Evolutionary conservation across 352 stramenopile species (phyloP).

Genomic region (Pseudoperonospora humuli): DNA sequence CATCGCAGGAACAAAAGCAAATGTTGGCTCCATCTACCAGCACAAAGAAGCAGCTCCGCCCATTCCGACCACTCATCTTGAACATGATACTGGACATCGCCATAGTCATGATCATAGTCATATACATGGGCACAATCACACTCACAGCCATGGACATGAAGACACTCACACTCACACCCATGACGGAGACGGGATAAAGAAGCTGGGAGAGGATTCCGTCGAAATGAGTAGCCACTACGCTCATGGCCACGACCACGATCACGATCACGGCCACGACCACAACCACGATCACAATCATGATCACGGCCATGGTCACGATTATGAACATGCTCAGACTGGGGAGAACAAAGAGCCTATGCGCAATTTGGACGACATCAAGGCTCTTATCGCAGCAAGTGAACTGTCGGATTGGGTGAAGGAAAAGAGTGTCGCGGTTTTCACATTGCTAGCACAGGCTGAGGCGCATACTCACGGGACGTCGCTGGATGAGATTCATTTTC

Average conservation of each 20-base stretch:
- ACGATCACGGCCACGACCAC: too few species aligned
- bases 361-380: slow-evolving; percentile 87
- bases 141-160: slow-evolving; percentile 21
- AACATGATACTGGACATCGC: slow-evolving; percentile 11
- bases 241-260: slow-evolving; percentile 26
- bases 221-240: too few species aligned
- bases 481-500: slow-evolving; percentile 93
- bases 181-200: not conserved
- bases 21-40: slow-evolving; percentile 83
- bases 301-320: slow-evolving; percentile 24
- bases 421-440: slow-evolving; percentile 89
- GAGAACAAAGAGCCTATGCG: slow-evolving; percentile 69
- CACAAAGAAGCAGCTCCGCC: slow-evolving; percentile 50
- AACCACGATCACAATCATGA: slow-evolving; percentile 33
- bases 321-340: slow-evolving; percentile 32
- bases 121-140: slow-evolving; percentile 16
- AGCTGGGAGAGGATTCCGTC: slow-evolving; percentile 1
- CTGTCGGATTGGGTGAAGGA: slow-evolving; percentile 86
- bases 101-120: slow-evolving; percentile 20
- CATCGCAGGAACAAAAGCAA: slow-evolving; percentile 86
- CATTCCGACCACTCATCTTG: slow-evolving; percentile 3
- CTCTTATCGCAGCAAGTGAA: slow-evolving; percentile 70
- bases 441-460: slow-evolving; percentile 88
- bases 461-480: slow-evolving; percentile 90
- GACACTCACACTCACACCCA: slow-evolving; percentile 9